Base-by-base conservation (phyloP, 768 basidiomycete species). In the Naematelia encephala region DNA sequence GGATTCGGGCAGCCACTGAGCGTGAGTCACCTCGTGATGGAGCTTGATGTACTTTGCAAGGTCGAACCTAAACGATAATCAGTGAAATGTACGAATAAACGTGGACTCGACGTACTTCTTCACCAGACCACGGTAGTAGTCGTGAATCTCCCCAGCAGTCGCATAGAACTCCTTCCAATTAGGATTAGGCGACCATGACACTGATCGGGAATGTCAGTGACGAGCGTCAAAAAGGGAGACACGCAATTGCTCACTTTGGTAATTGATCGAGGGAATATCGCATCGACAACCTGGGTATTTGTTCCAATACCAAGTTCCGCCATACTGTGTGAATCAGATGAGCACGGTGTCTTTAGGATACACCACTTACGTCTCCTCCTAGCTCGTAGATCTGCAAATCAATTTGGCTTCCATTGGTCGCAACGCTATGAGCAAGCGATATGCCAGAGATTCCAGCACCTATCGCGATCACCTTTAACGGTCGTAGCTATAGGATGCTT, bases 1-100 rank as follows among this genome's bases (percentile, higher is more conserved):
- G 1, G 77, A 67, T 2, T 72, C 58, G 53, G 84, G 83, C 60
- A 82, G 70, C 70, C 83, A 87, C 45, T 72, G 70, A 4, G 85
- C 84, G 34, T 80, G 74, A 0, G 80, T 77, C 55, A 87, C 74
- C 58, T 84, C 82, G 57, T 68, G 68, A 10, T 78, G 78, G 0
- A 86, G 80, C 44, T 82, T 82, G 68, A 86, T 82, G 72, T 82
- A 82, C 5, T 77, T 79, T 56, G 76, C 70, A 27, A 87, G 78
- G 51, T 82, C 79, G 70, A 84, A 85, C 67, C 83, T 85, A n/a
- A n/a, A n/a, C n/a, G n/a, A n/a, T n/a, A n/a, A n/a, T n/a, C n/a
- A n/a, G n/a, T n/a, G n/a, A n/a, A n/a, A n/a, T n/a, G n/a, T n/a
- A n/a, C n/a, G n/a, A n/a, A n/a, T n/a, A n/a, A n/a, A n/a, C n/a